Conservation (phyloP, 2,329 filamentous ascomycete species). For the Pyrenochaeta sp. region DNA sequence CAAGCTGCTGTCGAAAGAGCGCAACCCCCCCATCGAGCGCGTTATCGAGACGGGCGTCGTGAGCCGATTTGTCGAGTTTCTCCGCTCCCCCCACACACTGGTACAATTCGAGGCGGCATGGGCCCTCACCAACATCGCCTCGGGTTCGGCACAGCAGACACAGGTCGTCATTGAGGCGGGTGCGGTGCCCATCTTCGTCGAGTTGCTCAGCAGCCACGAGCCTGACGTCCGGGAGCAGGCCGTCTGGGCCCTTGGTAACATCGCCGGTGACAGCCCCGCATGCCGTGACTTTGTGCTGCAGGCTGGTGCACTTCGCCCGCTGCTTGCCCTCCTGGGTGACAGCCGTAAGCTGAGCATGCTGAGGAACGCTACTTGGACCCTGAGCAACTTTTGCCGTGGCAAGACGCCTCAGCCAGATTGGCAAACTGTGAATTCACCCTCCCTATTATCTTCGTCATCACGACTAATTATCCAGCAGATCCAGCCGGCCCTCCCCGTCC, state of each 20-base stretch:
- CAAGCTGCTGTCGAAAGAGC: constrained; percentile 97
- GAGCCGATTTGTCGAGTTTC: constrained; percentile 96
- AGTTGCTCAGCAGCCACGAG: constrained; percentile 93
- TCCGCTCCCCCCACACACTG: constrained; percentile 94
- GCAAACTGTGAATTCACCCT: constrained; percentile 76
- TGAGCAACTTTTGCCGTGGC: constrained; percentile 99
- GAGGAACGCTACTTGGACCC: constrained; percentile 96
- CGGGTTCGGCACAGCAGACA: constrained; percentile 94
- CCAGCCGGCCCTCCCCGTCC: constrained; percentile 89
- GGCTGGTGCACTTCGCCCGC: constrained; percentile 88
- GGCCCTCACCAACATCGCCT: constrained; percentile 99
- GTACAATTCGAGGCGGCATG: constrained; percentile 99
- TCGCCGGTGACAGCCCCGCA: constrained; percentile 96
- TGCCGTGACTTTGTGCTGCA: constrained; percentile 97
- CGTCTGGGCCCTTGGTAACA: constrained; percentile 98
- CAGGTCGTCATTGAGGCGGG: constrained; percentile 99
- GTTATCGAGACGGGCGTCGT: constrained; percentile 99
- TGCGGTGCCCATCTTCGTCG: constrained; percentile 97
- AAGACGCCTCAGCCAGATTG: constrained; percentile 99
- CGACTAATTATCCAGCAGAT: constrained; percentile 67
- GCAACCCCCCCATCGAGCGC: constrained; percentile 98
- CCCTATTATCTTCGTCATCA: background rate
- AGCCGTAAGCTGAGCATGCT: constrained; percentile 99
- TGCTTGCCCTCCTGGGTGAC: constrained; percentile 89
- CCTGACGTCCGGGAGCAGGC: constrained; percentile 98